Conservation (phyloP, 306 rosid species). For the Begonia peltatifolia region DNA sequence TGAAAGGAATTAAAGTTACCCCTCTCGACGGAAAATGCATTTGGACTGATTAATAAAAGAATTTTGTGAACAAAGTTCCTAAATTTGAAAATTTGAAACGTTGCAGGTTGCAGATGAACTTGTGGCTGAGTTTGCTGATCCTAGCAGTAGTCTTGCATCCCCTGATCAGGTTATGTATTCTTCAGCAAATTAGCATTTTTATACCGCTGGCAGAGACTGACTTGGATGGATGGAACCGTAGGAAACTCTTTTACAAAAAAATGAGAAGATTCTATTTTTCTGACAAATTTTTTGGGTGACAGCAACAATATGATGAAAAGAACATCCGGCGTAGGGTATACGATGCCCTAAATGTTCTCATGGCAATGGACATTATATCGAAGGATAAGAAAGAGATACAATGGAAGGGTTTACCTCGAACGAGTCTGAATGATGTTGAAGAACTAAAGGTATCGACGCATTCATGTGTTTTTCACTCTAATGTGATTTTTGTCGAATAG, state of each 20-base stretch:
- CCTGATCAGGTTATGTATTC: slow-evolving; percentile 76
- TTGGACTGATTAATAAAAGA: too few species aligned
- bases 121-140: slow-evolving; percentile 87
- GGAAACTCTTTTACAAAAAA: too few species aligned
- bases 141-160: slow-evolving; percentile 41
- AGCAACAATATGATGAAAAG: slow-evolving; percentile 98
- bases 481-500: too few species aligned
- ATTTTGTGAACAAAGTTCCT: too few species aligned
- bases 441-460: slow-evolving; percentile 60
- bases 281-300: slow-evolving; percentile 3
- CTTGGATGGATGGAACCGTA: slow-evolving; percentile 1
- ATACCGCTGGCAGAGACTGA: slow-evolving; percentile 3
- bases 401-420: slow-evolving; percentile 98
- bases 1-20: too few species aligned
- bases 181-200: slow-evolving; percentile 2
- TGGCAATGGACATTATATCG: slow-evolving; percentile 98
- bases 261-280: too few species aligned
- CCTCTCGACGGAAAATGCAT: neutral
- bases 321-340: slow-evolving; percentile 92
- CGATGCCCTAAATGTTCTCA: slow-evolving; percentile 94
- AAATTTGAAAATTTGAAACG: slow-evolving; percentile 7
- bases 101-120: slow-evolving; percentile 96
- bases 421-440: slow-evolving; percentile 73
- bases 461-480: too few species aligned
- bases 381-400: slow-evolving; percentile 98